Base-by-base conservation (phyloP, 495 filamentous ascomycete genomes). In the Trichocladium antarcticum region DNA sequence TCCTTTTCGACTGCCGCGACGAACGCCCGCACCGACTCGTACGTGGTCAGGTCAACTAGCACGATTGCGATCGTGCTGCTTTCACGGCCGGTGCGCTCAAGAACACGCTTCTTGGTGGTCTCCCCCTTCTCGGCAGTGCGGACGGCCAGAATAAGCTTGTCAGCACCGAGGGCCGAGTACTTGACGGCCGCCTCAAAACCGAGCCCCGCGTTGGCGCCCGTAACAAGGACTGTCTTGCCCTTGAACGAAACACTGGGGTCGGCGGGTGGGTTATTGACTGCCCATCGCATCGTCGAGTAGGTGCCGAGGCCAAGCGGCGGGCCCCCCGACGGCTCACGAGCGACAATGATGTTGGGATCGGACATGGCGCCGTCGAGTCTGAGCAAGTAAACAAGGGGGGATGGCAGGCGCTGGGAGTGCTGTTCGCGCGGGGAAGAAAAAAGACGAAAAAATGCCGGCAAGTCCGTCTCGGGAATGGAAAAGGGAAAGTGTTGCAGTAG, bases 121-220 rank as follows among this genome's bases (percentile, higher is more conserved):
- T 68, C 61, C 22, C 69, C 71, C 45, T 74, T 71, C 12, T 61
- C 44, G 17, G 56, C 22, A 11, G 56, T 63, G 17, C 74, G 69
- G 9, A 73, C 65, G 0, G 65, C 72, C 19, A 77, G 65, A 51
- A 76, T 71, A 1, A 75, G 56, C 7, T 56, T 61, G 17, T 51
- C 40, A 5, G 68, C 70, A 1, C 57, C 53, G 1, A 69, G 65
- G 2, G 60, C 54, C 7, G 64, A 57, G 47, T 73, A 63, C 42
- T 75, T 71, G n/a, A 63, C 58, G 10, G 68, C 69, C 6, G 73
- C 67, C 45, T 71, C 66, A 15, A 63, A 57, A 10, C 74, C 73
- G 1, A 75, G 61, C 6, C 76, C 74, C 6, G 61, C 56, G 49
- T 76, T 77, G 24, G 71, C 59, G n/a, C 75, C 76, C 0, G 75